Conservation (phyloP, 1,284 basidiomycete genomes). For the Hemileccinum hortonii region DNA sequence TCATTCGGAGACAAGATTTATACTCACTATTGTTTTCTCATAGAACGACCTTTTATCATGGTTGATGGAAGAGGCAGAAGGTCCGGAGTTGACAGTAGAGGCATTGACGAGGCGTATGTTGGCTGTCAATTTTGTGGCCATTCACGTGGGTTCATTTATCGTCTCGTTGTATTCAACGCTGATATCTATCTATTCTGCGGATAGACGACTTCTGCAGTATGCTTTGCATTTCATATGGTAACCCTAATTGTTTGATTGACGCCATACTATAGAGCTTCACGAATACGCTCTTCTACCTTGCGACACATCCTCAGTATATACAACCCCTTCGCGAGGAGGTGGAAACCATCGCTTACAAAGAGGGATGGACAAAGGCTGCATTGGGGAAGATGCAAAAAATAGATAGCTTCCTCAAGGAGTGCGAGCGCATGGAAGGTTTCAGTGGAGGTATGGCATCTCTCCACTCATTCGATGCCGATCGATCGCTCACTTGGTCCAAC, state of each 20-base stretch:
- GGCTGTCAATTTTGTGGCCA: conserved; percentile 35
- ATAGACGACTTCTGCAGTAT: too few species aligned
- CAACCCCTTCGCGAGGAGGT: conserved; percentile 43
- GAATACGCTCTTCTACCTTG: conserved; percentile 34
- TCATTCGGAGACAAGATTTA: too few species aligned
- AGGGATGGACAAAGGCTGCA: conserved; percentile 42
- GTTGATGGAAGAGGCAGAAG: conserved; percentile 43
- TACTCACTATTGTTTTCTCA: too few species aligned
- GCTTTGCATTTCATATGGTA: too few species aligned
- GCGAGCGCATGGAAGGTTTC: conserved; percentile 35
- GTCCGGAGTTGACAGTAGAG: conserved; percentile 28
- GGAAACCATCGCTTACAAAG: conserved; percentile 33
- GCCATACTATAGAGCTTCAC: conserved; percentile 26
- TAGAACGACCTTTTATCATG: conserved; percentile 45
- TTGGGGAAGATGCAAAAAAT: conserved; percentile 43
- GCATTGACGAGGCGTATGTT: conserved; percentile 36
- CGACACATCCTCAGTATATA: conserved; percentile 29
- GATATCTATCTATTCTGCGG: too few species aligned
- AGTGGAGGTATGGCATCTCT: too few species aligned
- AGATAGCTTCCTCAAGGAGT: conserved; percentile 50
- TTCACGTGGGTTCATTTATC: conserved; percentile 20
- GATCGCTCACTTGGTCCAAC: too few species aligned
- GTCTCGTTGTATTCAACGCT: neutral
- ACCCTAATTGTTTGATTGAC: too few species aligned
- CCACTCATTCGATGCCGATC: too few species aligned